Conservation (phyloP, 2,329 filamentous ascomycete species). For the Fusarium sp. region DNA sequence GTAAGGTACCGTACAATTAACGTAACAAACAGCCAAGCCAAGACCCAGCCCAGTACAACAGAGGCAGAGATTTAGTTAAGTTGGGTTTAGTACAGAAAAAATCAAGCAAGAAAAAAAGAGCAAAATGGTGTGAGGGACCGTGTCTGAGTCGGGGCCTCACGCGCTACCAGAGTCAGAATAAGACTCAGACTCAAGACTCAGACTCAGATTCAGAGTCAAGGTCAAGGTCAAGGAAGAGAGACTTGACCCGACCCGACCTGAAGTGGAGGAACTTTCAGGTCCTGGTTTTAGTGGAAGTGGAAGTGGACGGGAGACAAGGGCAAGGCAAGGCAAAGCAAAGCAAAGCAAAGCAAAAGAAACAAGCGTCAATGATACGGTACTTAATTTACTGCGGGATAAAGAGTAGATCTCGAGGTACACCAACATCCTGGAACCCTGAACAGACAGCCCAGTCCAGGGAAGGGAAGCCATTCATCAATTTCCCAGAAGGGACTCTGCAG, state of each 20-base stretch:
- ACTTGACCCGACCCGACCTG: constrained; percentile 1
- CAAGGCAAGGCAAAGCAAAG: not conserved
- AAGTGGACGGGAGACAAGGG: constrained; percentile 15
- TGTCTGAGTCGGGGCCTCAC: constrained; percentile 44
- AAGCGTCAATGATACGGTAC: constrained; percentile 24
- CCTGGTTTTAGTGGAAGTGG: constrained; percentile 25
- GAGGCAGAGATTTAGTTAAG: constrained; percentile 16
- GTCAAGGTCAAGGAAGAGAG: constrained; percentile 20
- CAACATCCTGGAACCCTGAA: not conserved
- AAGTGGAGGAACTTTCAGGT: constrained; percentile 25
- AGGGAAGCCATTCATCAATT: constrained; percentile 28
- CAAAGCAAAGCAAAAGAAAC: constrained; percentile 19
- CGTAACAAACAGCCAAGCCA: not conserved
- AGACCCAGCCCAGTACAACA: not conserved
- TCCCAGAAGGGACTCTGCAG: constrained; percentile 12
- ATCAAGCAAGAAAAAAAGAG: constrained; percentile 10
- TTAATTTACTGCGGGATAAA: constrained; percentile 20
- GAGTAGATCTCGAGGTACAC: constrained; percentile 18
- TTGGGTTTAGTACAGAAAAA: constrained; percentile 15
- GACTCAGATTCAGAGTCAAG: constrained; percentile 17
- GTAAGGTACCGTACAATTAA: constrained; percentile 14
- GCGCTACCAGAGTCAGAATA: constrained; percentile 32
- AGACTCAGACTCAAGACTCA: not conserved
- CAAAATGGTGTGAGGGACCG: constrained; percentile 40
- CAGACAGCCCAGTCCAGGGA: constrained; percentile 6